Evolutionary conservation across 2,329 filamentous ascomycete species (phyloP).

Genomic region (Aspergillus carbonarius): DNA sequence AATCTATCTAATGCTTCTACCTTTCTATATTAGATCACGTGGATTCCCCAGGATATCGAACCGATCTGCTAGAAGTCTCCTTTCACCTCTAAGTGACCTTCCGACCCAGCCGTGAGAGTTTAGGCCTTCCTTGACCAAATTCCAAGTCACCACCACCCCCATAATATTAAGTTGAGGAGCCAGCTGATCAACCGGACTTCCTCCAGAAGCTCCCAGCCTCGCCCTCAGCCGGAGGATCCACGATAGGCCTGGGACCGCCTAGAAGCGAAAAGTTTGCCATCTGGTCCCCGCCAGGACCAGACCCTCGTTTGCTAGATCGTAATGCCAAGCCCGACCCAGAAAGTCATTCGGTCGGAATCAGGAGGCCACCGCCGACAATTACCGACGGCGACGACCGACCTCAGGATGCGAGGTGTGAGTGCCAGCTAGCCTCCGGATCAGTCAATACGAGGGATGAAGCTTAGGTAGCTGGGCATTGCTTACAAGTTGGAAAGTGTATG

Average conservation of each 20-base stretch:
- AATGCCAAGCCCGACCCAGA: constrained; percentile 5
- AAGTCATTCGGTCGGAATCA: neutral
- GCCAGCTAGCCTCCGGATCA: neutral
- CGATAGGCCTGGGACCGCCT: neutral
- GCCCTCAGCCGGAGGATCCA: neutral
- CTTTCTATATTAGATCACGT: too few species aligned
- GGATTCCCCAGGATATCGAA: too few species aligned
- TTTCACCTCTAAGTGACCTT: too few species aligned
- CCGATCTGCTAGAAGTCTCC: too few species aligned
- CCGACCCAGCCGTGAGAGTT: too few species aligned
- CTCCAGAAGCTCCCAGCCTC: neutral
- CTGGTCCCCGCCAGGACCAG: constrained; percentile 1
- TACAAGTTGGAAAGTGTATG: neutral
- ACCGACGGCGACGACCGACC: neutral
- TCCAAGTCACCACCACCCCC: too few species aligned
- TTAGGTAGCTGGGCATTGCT: neutral
- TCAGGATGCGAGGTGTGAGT: neutral
- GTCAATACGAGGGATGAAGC: neutral
- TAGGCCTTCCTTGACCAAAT: too few species aligned
- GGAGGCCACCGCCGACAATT: neutral
- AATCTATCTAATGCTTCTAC: too few species aligned
- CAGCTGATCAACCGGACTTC: neutral
- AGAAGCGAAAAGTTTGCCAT: constrained; percentile 1
- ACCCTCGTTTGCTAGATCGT: constrained; percentile 3
- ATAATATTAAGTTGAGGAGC: neutral